Percentiles rank a stretch among this genome's conserved stretches.
Conservation (phyloP, 495 filamentous ascomycete species). For the Aspergillus carlsbadensis region DNA sequence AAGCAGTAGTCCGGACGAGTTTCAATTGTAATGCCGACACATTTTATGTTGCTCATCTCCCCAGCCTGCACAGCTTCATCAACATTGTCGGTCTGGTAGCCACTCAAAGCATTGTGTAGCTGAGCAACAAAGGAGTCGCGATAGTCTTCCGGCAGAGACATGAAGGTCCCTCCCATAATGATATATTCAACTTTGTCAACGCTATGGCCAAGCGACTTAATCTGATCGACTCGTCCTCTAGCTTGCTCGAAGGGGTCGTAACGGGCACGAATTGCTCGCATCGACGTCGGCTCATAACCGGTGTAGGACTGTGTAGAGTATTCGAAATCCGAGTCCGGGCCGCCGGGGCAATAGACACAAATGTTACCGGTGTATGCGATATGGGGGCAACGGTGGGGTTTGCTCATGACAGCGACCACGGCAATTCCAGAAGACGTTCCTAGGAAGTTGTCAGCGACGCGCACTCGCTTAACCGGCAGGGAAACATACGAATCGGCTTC, state of each 20-base stretch:
- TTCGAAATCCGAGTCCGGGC: constrained; percentile 96
- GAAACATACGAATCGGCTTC: constrained; percentile 81
- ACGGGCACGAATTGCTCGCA: constrained; percentile 94
- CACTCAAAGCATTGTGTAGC: constrained; percentile 92
- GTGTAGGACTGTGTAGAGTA: constrained; percentile 99
- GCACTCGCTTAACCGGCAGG: background rate
- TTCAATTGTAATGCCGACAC: constrained; percentile 97
- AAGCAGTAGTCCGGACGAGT: constrained; percentile 96
- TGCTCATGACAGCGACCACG: constrained; percentile 99
- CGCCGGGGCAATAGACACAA: constrained; percentile 97
- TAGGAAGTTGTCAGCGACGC: constrained; percentile 28
- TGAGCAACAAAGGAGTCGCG: constrained; percentile 91
- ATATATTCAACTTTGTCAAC: constrained; percentile 99
- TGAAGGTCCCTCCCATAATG: constrained; percentile 99
- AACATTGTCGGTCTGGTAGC: constrained; percentile 86
- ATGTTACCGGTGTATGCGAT: constrained; percentile 98
- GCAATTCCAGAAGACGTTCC: constrained; percentile 94
- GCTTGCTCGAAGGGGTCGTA: constrained; percentile 99
- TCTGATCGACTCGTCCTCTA: constrained; percentile 90
- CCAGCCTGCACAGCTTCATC: constrained; percentile 92
- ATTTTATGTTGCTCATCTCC: constrained; percentile 93
- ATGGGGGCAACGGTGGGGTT: constrained; percentile 95
- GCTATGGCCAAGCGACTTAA: constrained; percentile 89
- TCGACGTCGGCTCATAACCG: constrained; percentile 95
- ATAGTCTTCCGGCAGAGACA: constrained; percentile 89